phyloP scores from a whole-genome alignment of 305 asterid species.

The Ilex paraguariensis region DNA sequence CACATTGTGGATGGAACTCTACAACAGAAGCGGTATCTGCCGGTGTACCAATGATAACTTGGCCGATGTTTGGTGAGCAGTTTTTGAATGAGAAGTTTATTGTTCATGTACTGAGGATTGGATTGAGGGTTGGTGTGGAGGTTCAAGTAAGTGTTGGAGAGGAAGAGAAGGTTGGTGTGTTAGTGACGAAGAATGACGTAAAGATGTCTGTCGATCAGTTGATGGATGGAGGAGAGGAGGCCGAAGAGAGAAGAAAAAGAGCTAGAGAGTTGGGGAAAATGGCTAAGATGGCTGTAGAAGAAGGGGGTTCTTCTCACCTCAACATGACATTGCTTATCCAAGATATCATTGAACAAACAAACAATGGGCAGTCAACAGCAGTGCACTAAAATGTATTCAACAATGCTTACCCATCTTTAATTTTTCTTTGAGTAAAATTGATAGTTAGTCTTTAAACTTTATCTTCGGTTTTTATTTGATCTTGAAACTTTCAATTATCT shows the following conservation, averaged over 20 bases:
- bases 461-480: no score
- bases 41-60: slow-evolving; percentile 50
- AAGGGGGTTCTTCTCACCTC: no score
- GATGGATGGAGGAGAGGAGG: slow-evolving; percentile 10
- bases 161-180: slow-evolving; percentile 21
- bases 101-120: slow-evolving; percentile 30
- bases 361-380: no score
- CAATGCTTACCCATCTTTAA: neutral
- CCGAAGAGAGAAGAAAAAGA: slow-evolving; percentile 1
- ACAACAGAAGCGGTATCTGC: slow-evolving; percentile 41
- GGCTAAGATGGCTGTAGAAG: slow-evolving; percentile 6
- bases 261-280: slow-evolving; percentile 8
- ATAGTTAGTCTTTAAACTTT: neutral
- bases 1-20: no score
- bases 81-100: slow-evolving; percentile 39
- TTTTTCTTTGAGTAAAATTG: no score
- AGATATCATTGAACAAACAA: no score
- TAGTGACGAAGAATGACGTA: slow-evolving; percentile 6
- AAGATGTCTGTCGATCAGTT: slow-evolving; percentile 1
- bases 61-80: slow-evolving; percentile 53
- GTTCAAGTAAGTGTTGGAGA: slow-evolving; percentile 30
- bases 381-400: no score
- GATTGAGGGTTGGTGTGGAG: slow-evolving; percentile 41
- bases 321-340: no score
- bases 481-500: no score